Base-by-base conservation (phyloP, 345 rosid species). In the Gossypium herbaceum region DNA sequence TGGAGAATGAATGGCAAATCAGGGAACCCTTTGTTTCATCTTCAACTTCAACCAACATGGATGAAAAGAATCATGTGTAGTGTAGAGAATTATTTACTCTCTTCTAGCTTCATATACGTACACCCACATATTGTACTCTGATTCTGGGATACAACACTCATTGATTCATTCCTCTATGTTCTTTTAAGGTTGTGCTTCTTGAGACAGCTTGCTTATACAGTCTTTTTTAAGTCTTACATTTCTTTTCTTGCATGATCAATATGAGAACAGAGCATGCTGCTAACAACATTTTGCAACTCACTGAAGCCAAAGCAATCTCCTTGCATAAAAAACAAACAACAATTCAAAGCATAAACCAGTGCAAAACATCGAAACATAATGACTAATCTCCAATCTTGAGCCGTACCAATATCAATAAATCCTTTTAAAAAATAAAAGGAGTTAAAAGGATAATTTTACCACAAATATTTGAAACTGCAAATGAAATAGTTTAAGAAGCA, bases 21-120 rank as follows among this genome's bases (percentile, higher is more conserved):
- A 63, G 58, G 2, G 69, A 86, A 52, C 56, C 67, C 19, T 85
- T 86, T 48, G 54, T 82, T 19, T 59, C 81, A 29, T 24, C 71
- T 55, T 59, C 81, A 29, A 19, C 71, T 61, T 68, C 73, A 20
- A 25, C 39, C 39, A 22, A 64, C 12, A 39, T 50, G 15, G 2
- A 27, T 9, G 43, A 43, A 67, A 59, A 66, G n/a, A 48, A 39
- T 57, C 43, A 64, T 65, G 73, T 22, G 2, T 67, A 75, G 73
- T 22, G 2, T 67, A 45, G 55, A 45, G 71, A 44, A 43, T 62
- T 6, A 17, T 12, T 50, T 13, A 0, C 4, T 60, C 51, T 12
- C 51, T 47, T 47, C 13, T 12, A 47, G 41, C 6, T 34, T 5
- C 41, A 34, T 5, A 34, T 34, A 34, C 41, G 7, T 5, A 34